These are phyloP conservation scores for Populus davidiana DNA, from an alignment of 345 rosid species.

Conservation along the genomic window DNA sequence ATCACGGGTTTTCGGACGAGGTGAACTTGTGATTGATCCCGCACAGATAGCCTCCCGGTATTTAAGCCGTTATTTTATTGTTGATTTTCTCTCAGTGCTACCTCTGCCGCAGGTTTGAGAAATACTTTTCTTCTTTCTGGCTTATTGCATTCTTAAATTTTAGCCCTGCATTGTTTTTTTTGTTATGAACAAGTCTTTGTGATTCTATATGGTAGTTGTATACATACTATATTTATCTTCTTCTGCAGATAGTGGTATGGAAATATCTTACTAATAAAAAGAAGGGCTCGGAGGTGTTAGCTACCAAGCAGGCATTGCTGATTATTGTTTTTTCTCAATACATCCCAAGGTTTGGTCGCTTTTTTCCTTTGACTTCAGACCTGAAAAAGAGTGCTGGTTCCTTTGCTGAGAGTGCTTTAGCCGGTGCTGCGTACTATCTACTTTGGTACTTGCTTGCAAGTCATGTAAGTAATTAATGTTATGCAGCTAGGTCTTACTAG, in stretches of 20 bases:
- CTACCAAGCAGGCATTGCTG: constrained; percentile 55
- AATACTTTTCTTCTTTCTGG: background rate
- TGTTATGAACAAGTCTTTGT: background rate
- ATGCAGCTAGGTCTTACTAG: background rate
- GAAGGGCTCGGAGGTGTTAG: constrained; percentile 58
- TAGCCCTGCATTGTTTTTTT: background rate
- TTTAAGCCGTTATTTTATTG: constrained; percentile 57
- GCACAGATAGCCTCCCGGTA: constrained; percentile 69
- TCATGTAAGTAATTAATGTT: constrained; percentile 53
- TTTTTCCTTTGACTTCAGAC: constrained; percentile 74
- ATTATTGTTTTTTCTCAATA: constrained; percentile 65
- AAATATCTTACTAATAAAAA: constrained; percentile 44
- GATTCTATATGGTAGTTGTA: background rate
- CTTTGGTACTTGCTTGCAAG: constrained; percentile 89
- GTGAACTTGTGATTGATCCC: constrained; percentile 89
- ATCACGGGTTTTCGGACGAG: constrained; percentile 88
- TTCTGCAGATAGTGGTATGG: constrained; percentile 66
- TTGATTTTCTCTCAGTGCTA: constrained; percentile 69
- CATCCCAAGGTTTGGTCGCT: constrained; percentile 67
- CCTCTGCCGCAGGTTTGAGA: constrained; percentile 77
- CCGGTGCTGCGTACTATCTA: constrained; percentile 81
- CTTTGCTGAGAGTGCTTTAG: constrained; percentile 81
- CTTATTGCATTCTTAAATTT: background rate
- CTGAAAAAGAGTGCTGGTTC: constrained; percentile 79
- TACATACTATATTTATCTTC: background rate